A percentile compares a stretch with the other conserved stretches of the same genome.
Conservation (phyloP, 208 protist species). For the Leptomonas pyrrhocoris region DNA sequence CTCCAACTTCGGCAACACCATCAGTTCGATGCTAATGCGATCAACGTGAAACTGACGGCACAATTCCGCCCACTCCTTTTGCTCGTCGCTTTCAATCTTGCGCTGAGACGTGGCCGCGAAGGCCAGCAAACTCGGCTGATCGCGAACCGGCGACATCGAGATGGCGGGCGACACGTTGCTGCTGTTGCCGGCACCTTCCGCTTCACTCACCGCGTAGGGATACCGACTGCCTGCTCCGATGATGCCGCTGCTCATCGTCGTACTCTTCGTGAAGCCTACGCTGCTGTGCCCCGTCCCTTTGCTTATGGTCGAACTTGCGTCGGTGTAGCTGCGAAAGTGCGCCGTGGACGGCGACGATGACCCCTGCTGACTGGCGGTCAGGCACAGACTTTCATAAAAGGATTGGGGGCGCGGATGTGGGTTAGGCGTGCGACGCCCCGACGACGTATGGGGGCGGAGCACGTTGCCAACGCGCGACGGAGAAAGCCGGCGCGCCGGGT, state of each 20-base stretch:
- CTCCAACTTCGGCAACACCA: constrained; percentile 33
- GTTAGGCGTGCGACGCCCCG: neutral
- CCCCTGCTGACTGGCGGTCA: neutral
- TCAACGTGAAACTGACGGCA: constrained; percentile 15
- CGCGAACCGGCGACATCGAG: neutral
- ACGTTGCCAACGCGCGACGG: neutral
- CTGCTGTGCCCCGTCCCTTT: neutral
- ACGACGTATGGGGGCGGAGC: neutral
- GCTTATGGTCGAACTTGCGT: neutral
- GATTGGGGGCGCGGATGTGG: neutral
- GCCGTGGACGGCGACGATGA: neutral
- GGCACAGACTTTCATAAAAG: constrained; percentile 8
- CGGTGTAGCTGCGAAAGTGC: constrained; percentile 9
- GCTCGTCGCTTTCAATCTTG: constrained; percentile 26
- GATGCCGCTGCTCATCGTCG: constrained; percentile 3
- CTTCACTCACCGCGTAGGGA: constrained; percentile 9
- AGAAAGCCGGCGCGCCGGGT: constrained; percentile 2
- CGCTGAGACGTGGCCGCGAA: constrained; percentile 27
- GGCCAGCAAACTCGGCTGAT: constrained; percentile 29
- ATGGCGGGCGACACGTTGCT: neutral
- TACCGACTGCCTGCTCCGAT: neutral
- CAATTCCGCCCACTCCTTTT: constrained; percentile 17
- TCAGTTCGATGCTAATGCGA: constrained; percentile 13
- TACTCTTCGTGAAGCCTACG: neutral
- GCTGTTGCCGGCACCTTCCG: neutral